Evolutionary conservation across 169 alveolate genomes (phyloP).

Genomic region (Babesia bovis): DNA sequence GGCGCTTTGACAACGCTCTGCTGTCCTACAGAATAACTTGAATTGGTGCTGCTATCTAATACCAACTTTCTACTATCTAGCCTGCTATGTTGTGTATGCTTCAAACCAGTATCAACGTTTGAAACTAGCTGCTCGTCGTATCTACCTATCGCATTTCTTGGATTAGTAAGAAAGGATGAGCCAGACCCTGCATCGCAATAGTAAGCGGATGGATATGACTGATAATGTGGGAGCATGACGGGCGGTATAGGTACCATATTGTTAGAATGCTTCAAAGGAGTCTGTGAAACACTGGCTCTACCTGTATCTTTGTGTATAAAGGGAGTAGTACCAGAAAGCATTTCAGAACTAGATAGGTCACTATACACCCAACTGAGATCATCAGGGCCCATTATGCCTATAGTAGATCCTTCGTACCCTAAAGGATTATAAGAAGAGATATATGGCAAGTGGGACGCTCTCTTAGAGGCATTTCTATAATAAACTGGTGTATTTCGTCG

Average conservation of each 20-base stretch:
- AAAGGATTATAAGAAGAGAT: background rate
- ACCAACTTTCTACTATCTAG: background rate
- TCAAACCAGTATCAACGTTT: background rate
- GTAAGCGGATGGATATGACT: background rate
- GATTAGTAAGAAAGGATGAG: background rate
- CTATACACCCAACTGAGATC: background rate
- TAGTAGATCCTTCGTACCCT: background rate
- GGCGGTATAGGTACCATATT: conserved; percentile 1
- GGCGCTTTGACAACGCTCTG: background rate
- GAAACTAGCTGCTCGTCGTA: background rate
- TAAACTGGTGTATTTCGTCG: background rate
- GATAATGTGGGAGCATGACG: background rate
- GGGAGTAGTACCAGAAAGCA: background rate
- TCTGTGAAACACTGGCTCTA: background rate
- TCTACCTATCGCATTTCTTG: background rate
- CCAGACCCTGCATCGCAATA: background rate
- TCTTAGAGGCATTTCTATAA: background rate
- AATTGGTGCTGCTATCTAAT: background rate
- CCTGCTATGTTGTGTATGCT: background rate
- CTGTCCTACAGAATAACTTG: background rate
- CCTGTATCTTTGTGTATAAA: background rate
- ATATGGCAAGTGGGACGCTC: background rate
- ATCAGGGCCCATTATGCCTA: background rate
- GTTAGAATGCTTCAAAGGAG: background rate
- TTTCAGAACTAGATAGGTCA: background rate